phyloP scores from a whole-genome alignment of 148 eudicot species.

The Tetragonia tetragonoides region DNA sequence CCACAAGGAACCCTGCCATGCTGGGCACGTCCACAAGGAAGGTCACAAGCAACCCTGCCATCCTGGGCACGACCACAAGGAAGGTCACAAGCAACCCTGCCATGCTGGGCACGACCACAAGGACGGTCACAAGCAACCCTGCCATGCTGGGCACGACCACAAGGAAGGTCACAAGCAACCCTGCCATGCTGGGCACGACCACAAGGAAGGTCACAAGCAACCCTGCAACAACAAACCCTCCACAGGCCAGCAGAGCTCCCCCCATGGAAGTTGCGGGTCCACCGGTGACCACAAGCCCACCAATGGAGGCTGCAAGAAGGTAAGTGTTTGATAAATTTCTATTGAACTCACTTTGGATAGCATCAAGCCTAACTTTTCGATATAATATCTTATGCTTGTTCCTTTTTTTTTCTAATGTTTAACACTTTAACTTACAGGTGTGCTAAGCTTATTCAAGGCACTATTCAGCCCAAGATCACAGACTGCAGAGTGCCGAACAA shows the following conservation, averaged over 20 bases:
- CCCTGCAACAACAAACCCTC: not conserved
- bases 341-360: not conserved
- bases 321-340: not conserved
- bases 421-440: not conserved
- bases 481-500: not conserved
- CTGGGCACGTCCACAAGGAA: too few relatives aligned
- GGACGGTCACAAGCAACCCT: too few relatives aligned
- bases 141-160: too few relatives aligned
- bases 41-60: too few relatives aligned
- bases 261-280: conserved; percentile 3
- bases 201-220: too few relatives aligned
- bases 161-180: too few relatives aligned
- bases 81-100: too few relatives aligned
- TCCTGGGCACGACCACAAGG: too few relatives aligned
- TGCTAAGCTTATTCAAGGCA: not conserved
- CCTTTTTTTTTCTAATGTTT: too few relatives aligned
- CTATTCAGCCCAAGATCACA: not conserved
- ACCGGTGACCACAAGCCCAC: not conserved
- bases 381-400: not conserved
- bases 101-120: too few relatives aligned
- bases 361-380: not conserved
- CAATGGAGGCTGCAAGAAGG: not conserved
- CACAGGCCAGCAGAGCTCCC: not conserved
- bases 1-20: too few relatives aligned
- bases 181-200: too few relatives aligned